Evolutionary conservation across 2,329 filamentous ascomycete species (phyloP), one percentile per base, ranked within the genome.

Genomic region (Penicillium sumatraense): DNA sequence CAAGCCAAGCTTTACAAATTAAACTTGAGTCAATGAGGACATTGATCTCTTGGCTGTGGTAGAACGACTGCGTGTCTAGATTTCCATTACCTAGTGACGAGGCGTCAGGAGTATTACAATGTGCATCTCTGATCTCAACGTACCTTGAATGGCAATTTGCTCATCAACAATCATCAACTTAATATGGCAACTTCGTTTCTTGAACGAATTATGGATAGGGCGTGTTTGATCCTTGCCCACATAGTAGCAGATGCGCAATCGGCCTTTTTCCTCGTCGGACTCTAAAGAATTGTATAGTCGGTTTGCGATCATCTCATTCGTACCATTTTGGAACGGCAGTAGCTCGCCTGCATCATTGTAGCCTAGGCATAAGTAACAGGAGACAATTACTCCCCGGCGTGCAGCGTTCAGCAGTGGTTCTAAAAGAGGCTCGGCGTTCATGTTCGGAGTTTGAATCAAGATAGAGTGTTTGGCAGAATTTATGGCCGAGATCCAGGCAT

Each of bases 321-420:
- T 89, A 1, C 89, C 89, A 26, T 89, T 89, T 68, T 92, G 89
- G 56, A 85, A 83, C 0, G 90, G 89, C 0, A 93, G 83, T 27
- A 93, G 81, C 68, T 93, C 89, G 20, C 89, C 90, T 0, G 84
- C 78, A 61, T 93, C 90, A 59, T 93, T 93, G 74, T 93, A 93
- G 1, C 90, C 89, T 0, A 93, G 81, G 60, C 88, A 91, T 1
- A 91, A 80, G 59, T 90, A 92, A 68, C 86, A 87, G 0, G 83
- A 86, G 0, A 92, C 85, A 48, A 86, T 77, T 0, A 92, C 73
- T 0, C 89, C 89, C 1, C 89, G 79, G 56, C 85, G 80, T n/a
- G 87, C 81, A 0, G 90, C 89, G 3, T 80, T 81, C 0, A 83
- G 67, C 3, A 93, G 81, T 1, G 86, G 86, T 0, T 85, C 82